These are phyloP conservation scores for Paspalum notatum DNA, from an alignment of 176 grass and related monocot species.

Conservation along the genomic window DNA sequence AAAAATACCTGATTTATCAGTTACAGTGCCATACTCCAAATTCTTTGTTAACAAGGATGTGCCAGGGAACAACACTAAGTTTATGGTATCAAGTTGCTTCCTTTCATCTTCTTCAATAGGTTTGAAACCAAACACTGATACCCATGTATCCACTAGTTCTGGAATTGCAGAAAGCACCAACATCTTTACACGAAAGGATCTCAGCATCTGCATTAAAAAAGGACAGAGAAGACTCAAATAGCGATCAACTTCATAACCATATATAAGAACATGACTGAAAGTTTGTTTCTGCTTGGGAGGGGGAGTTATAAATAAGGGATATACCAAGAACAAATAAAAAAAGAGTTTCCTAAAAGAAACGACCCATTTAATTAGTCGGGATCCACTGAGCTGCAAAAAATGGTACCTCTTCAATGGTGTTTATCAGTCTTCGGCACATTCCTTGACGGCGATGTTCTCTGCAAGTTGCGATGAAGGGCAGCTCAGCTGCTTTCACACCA, in stretches of 20 bases:
- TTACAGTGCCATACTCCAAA: not conserved
- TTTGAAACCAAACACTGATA: not conserved
- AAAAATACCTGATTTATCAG: not conserved
- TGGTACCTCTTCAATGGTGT: not conserved
- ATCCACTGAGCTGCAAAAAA: not conserved
- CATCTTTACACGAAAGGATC: not conserved
- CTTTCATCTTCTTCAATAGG: not conserved
- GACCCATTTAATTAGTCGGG: not conserved
- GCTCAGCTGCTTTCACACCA: not conserved
- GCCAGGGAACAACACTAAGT: not conserved
- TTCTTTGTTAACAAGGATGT: not conserved
- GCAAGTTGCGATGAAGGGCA: not conserved
- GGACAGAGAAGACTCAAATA: not conserved
- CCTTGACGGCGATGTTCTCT: not conserved
- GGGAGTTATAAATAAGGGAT: not conserved
- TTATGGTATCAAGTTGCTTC: not conserved
- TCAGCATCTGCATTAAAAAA: not conserved
- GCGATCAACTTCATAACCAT: not conserved
- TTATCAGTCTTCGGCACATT: constrained; percentile 1
- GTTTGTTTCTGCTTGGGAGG: not conserved
- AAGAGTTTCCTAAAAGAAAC: not conserved
- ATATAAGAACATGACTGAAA: not conserved
- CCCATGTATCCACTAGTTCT: not conserved
- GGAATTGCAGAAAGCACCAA: not conserved
- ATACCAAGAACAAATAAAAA: not conserved